A percentile compares a stretch with the other conserved stretches of the same genome.
phyloP scores from a whole-genome alignment of 495 filamentous ascomycete genomes.

The Lineolata rhizophorae region DNA sequence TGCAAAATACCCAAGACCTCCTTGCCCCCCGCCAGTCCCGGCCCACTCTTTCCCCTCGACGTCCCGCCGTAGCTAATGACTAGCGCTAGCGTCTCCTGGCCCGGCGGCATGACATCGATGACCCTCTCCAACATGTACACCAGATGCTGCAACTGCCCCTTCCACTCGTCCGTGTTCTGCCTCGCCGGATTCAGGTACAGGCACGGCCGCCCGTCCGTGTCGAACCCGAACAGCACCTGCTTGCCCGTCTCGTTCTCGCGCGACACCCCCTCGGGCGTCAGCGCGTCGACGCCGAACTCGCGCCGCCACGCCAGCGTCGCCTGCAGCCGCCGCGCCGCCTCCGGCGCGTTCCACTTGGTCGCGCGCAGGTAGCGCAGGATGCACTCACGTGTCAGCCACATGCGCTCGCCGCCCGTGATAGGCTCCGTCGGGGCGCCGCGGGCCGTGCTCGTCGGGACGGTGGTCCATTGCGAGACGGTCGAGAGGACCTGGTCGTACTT shows the following conservation, averaged over 20 bases:
- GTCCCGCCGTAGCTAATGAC: conserved; percentile 70
- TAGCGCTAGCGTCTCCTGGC: conserved; percentile 65
- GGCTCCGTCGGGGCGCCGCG: conserved; percentile 36
- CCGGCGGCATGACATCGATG: conserved; percentile 67
- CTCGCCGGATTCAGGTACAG: conserved; percentile 70
- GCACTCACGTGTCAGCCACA: conserved; percentile 84
- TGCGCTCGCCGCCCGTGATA: conserved; percentile 55
- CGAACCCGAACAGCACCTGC: conserved; percentile 71
- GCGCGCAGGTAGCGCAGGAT: conserved; percentile 82
- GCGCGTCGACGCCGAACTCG: conserved; percentile 52
- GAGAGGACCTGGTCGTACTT: conserved; percentile 56
- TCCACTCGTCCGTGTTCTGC: conserved; percentile 76
- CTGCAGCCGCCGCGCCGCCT: conserved; percentile 57
- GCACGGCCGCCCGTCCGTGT: conserved; percentile 63
- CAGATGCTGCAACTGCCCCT: conserved; percentile 82
- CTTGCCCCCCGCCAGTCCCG: conserved; percentile 50
- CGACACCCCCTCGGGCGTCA: conserved; percentile 65
- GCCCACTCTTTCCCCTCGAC: conserved; percentile 50
- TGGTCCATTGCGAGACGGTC: conserved; percentile 43
- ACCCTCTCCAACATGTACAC: conserved; percentile 87
- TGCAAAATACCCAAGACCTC: conserved; percentile 74
- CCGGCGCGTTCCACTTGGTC: conserved; percentile 64
- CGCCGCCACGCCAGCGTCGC: conserved; percentile 70
- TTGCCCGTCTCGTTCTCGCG: conserved; percentile 92
- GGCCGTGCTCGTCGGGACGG: conserved; percentile 38